A percentile compares a stretch with the other conserved stretches of the same genome.
Evolutionary conservation across 108 stramenopile species (phyloP).

Genomic region (Phaeodactylum tricornutum): DNA sequence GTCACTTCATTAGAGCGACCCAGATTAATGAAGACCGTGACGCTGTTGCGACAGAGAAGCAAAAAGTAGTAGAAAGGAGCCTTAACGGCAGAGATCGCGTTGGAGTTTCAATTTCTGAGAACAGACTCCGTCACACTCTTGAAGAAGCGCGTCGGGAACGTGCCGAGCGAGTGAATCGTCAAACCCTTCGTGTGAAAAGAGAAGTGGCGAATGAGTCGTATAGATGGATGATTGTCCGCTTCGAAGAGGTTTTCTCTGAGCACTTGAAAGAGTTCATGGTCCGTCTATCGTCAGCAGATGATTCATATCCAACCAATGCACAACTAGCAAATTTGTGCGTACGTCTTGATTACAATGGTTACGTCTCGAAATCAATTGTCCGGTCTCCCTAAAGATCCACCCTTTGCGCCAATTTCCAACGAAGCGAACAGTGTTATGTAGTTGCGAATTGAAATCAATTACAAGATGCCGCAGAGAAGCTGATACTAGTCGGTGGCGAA

Average conservation of each 20-base stretch:
- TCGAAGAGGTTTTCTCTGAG: slow-evolving; percentile 65
- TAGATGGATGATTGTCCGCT: slow-evolving; percentile 62
- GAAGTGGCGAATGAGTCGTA: slow-evolving; percentile 62
- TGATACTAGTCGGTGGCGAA: too few relatives aligned
- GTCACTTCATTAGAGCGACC: slow-evolving; percentile 63
- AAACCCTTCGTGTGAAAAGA: slow-evolving; percentile 28
- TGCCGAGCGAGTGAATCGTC: slow-evolving; percentile 1
- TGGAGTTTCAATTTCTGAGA: slow-evolving; percentile 4
- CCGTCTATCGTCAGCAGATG: slow-evolving; percentile 24
- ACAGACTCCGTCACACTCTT: slow-evolving; percentile 12
- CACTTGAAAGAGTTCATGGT: slow-evolving; percentile 71
- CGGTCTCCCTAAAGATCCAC: too few relatives aligned
- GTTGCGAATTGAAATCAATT: too few relatives aligned
- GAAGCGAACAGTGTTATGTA: too few relatives aligned
- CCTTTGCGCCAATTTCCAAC: too few relatives aligned
- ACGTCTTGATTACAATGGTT: slow-evolving; percentile 84
- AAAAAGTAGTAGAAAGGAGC: slow-evolving; percentile 20
- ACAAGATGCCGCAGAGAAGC: too few relatives aligned
- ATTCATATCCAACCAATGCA: slow-evolving; percentile 40
- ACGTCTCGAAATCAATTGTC: too few relatives aligned
- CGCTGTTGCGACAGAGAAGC: slow-evolving; percentile 24
- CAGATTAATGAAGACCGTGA: slow-evolving; percentile 34
- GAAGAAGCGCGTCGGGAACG: slow-evolving; percentile 8
- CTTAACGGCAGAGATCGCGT: slow-evolving; percentile 13
- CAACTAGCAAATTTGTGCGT: slow-evolving; percentile 55